Evolutionary conservation across 2,329 filamentous ascomycete species (phyloP), one percentile per base, ranked within the genome.

Genomic region (Stachybotrys chlorohalonatus): DNA sequence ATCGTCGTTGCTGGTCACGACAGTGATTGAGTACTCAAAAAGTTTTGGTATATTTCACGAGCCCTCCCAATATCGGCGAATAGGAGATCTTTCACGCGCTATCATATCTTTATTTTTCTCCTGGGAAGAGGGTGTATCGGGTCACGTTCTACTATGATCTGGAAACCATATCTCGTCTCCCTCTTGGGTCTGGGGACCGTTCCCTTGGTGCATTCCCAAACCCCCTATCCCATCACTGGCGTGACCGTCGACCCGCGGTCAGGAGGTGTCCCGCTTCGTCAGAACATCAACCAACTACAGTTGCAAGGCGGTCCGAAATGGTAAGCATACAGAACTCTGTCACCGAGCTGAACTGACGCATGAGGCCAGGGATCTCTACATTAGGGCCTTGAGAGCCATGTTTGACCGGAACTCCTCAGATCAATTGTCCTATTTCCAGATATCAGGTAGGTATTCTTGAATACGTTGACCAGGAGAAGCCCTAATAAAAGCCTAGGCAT

Each of bases 391-490:
- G 16, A 63, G 65, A 42, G 66, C 69, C 24, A 68, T 81, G 58
- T 73, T 80, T 54, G 66, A 67, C 3, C 64, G 63, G 31, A 61
- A 73, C 55, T 66, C 75, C 53, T 62, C 65, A 6, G 71, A 81
- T 45, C 68, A 70, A 50, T 58, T 70, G 54, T 82, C 79, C 1
- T 81, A 74, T 62, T 82, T 79, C 59, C 72, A 78, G 54, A 64
- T 82, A 55, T 64, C 68, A 51, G 78, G 79, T 76, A 67, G 64
- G 11, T n/a, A 15, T 52, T 55, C 13, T 47, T 24, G 13, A 16
- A n/a, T 30, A 9, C 13, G 15, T 13, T 11, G 30, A 11, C 39
- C 24, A 30, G 15, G 51, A 15, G 39, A 45, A 11, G 11, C 11
- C 5, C n/a, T 45, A 3, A 11, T 11, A 5, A 31, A n/a, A 3